Conservation (phyloP, 192 early-diverging fungal species). For the Dissophora globulifera region DNA sequence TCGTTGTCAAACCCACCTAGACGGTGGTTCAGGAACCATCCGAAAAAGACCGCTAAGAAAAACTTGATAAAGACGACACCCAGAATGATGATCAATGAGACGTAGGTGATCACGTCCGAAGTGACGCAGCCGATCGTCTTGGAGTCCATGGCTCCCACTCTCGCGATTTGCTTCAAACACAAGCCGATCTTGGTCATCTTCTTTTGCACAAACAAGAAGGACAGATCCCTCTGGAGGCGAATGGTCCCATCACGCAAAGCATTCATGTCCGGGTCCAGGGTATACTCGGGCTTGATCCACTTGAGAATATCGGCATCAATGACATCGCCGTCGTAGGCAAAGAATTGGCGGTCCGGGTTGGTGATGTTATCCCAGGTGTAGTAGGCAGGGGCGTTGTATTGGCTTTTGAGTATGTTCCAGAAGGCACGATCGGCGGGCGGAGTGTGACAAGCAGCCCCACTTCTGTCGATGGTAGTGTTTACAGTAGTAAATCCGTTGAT, state of each 20-base stretch:
- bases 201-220: constrained; percentile 44
- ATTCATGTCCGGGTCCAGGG: constrained; percentile 18
- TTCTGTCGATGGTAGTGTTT: constrained; percentile 55
- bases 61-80: constrained; percentile 78
- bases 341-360: constrained; percentile 48
- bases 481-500: constrained; percentile 53
- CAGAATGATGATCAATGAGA: constrained; percentile 76
- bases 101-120: constrained; percentile 78
- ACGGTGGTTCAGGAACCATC: constrained; percentile 80
- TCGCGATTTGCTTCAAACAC: constrained; percentile 78
- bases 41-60: constrained; percentile 79
- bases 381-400: constrained; percentile 60
- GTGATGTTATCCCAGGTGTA: constrained; percentile 72
- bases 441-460: constrained; percentile 68
- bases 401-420: constrained; percentile 58
- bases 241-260: constrained; percentile 58
- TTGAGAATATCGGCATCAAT: constrained; percentile 46
- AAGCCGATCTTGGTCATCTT: constrained; percentile 62
- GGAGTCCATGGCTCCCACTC: constrained; percentile 80
- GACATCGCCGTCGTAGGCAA: constrained; percentile 52
- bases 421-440: constrained; percentile 52
- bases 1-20: constrained; percentile 79
- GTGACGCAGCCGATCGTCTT: constrained; percentile 83
- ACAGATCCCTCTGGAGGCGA: constrained; percentile 42
- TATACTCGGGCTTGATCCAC: constrained; percentile 34